phyloP scores from a whole-genome alignment of 2,329 filamentous ascomycete genomes.

The Xylariaceae sp. region DNA sequence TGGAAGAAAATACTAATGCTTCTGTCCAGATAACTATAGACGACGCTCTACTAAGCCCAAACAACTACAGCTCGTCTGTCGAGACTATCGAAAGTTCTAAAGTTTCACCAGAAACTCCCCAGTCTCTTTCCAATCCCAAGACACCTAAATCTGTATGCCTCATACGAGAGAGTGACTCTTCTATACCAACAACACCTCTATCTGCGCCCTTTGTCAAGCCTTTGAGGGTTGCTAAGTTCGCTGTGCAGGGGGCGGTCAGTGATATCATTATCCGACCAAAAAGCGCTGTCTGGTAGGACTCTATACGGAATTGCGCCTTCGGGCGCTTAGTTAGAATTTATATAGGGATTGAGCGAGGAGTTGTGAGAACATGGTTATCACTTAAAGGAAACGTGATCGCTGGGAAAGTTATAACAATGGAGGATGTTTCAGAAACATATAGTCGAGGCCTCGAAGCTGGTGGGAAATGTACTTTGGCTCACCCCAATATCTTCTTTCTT shows the following conservation, averaged over 20 bases:
- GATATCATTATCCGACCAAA: slow-evolving; percentile 18
- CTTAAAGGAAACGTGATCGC: not conserved
- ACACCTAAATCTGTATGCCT: slow-evolving; percentile 5
- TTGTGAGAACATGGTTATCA: not conserved
- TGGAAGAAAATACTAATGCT: not conserved
- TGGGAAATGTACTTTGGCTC: too few species aligned
- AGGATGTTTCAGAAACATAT: too few species aligned
- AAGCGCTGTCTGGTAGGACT: slow-evolving; percentile 27
- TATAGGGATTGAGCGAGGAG: slow-evolving; percentile 26
- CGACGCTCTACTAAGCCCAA: not conserved
- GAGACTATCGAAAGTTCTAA: not conserved
- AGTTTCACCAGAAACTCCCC: not conserved
- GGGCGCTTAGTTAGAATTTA: too few species aligned
- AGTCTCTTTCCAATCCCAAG: not conserved
- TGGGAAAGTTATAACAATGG: too few species aligned
- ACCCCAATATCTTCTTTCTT: too few species aligned
- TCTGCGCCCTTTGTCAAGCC: not conserved
- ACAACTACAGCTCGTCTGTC: not conserved
- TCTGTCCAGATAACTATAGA: not conserved
- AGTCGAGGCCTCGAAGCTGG: too few species aligned
- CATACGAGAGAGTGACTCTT: slow-evolving; percentile 1
- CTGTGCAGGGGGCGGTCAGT: not conserved
- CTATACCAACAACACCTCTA: slow-evolving; percentile 3
- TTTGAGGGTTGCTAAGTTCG: slow-evolving; percentile 4
- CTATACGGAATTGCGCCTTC: too few species aligned